A percentile compares a stretch with the other conserved stretches of the same genome.
Conservation (phyloP, 2,329 filamentous ascomycete genomes). For the Penicillium sclerotiorum region DNA sequence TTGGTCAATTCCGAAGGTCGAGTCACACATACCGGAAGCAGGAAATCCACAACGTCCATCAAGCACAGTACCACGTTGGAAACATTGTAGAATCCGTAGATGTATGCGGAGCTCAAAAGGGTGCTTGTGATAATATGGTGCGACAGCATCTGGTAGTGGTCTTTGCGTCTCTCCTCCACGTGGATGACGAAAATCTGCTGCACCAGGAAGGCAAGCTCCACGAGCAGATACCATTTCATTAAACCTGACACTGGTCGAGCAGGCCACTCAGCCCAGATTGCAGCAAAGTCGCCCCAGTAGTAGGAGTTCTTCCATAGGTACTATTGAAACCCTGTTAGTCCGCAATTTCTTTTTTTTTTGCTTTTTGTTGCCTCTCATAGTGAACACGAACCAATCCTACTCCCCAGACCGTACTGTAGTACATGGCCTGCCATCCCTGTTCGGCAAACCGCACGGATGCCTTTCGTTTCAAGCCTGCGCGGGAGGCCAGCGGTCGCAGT, state of each 20-base stretch:
- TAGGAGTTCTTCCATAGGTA: conserved; percentile 78
- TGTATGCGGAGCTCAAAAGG: conserved; percentile 80
- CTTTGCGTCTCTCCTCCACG: conserved; percentile 91
- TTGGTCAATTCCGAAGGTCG: too few relatives aligned
- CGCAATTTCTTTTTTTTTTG: conserved; percentile 5
- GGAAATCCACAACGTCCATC: conserved; percentile 91
- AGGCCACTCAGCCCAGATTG: conserved; percentile 86
- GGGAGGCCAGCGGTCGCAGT: conserved; percentile 73
- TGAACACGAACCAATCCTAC: conserved; percentile 71
- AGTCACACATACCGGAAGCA: conserved; percentile 76
- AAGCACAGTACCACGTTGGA: conserved; percentile 86
- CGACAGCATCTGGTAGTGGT: conserved; percentile 92
- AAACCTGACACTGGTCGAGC: conserved; percentile 71
- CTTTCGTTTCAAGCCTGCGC: conserved; percentile 76
- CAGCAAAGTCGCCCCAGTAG: conserved; percentile 74
- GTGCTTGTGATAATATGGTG: conserved; percentile 89
- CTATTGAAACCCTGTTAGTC: conserved; percentile 57
- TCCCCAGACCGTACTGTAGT: conserved; percentile 79
- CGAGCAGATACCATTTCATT: conserved; percentile 87
- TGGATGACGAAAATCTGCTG: conserved; percentile 94
- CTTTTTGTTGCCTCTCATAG: background rate
- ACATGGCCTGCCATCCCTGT: conserved; percentile 87
- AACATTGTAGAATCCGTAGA: conserved; percentile 82
- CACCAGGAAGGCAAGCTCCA: conserved; percentile 89
- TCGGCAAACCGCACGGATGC: conserved; percentile 83